phyloP scores from a whole-genome alignment of 2,329 filamentous ascomycete genomes.

The Tolypocladium sp. region DNA sequence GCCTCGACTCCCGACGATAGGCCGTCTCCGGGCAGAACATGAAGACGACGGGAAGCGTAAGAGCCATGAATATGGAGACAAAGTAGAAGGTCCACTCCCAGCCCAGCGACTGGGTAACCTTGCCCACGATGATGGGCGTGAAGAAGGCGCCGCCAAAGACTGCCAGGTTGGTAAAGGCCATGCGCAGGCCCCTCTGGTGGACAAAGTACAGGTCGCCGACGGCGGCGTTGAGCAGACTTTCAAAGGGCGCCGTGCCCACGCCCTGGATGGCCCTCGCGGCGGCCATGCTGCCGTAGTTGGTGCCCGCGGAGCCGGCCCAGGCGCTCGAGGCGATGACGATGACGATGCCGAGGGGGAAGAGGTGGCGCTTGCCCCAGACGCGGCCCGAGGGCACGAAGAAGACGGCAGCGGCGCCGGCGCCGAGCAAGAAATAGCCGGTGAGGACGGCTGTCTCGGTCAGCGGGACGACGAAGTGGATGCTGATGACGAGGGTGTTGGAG shows the following conservation, averaged over 20 bases:
- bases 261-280: slow-evolving; percentile 80
- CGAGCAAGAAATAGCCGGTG: slow-evolving; percentile 81
- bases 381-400: slow-evolving; percentile 81
- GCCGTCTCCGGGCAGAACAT: slow-evolving; percentile 82
- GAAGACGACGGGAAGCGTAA: slow-evolving; percentile 60
- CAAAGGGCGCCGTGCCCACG: slow-evolving; percentile 78
- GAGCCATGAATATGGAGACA: slow-evolving; percentile 72
- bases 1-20: slow-evolving; percentile 53
- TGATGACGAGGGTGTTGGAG: slow-evolving; percentile 74
- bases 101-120: slow-evolving; percentile 66
- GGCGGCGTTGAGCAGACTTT: slow-evolving; percentile 79
- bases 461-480: slow-evolving; percentile 51
- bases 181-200: slow-evolving; percentile 72
- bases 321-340: slow-evolving; percentile 65
- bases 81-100: slow-evolving; percentile 88
- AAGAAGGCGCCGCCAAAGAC: slow-evolving; percentile 49
- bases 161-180: slow-evolving; percentile 64
- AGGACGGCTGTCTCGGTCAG: slow-evolving; percentile 74
- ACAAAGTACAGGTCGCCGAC: slow-evolving; percentile 90
- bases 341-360: slow-evolving; percentile 69
- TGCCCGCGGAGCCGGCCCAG: slow-evolving; percentile 66
- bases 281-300: slow-evolving; percentile 62
- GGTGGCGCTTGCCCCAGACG: slow-evolving; percentile 87
- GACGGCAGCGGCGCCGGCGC: slow-evolving; percentile 71
- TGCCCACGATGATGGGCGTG: slow-evolving; percentile 84